These are phyloP conservation scores for Ophiognomonia clavigignenti-juglandacearum DNA, from an alignment of 2,329 filamentous ascomycete species.

Conservation along the genomic window DNA sequence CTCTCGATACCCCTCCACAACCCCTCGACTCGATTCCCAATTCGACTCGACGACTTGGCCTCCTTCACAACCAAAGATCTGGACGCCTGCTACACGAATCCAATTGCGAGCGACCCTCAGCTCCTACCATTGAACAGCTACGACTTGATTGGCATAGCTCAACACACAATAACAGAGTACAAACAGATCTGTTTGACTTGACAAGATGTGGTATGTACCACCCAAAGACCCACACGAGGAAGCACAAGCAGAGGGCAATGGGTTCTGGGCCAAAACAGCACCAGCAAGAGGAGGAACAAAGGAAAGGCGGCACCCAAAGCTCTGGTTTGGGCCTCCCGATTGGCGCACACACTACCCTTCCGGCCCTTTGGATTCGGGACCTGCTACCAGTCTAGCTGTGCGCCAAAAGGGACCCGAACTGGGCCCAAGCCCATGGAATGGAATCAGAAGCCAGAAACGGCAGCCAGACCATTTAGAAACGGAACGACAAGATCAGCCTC, in stretches of 20 bases:
- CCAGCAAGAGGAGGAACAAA: background rate
- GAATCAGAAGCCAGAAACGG: background rate
- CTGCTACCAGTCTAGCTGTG: too few relatives aligned
- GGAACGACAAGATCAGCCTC: too few relatives aligned
- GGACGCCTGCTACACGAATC: slow-evolving; percentile 2
- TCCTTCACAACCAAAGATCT: slow-evolving; percentile 3
- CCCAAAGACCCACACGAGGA: background rate
- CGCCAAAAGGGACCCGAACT: too few relatives aligned
- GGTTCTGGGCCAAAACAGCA: background rate
- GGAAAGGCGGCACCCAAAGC: too few relatives aligned
- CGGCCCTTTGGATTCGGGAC: too few relatives aligned
- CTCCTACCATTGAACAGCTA: background rate
- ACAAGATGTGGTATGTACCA: slow-evolving; percentile 31
- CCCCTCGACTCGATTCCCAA: too few relatives aligned
- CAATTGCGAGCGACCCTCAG: slow-evolving; percentile 3
- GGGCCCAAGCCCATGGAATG: too few relatives aligned
- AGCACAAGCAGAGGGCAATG: background rate
- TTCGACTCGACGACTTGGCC: too few relatives aligned
- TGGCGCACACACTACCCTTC: too few relatives aligned
- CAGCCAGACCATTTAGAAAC: background rate
- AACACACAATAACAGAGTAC: slow-evolving; percentile 1
- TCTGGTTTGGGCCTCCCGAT: too few relatives aligned
- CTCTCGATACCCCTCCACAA: slow-evolving; percentile 14
- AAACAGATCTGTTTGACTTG: slow-evolving; percentile 18
- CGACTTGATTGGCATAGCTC: slow-evolving; percentile 1